phyloP scores from a whole-genome alignment of 2,329 filamentous ascomycete genomes.

The Sporothrix variecibatus region DNA sequence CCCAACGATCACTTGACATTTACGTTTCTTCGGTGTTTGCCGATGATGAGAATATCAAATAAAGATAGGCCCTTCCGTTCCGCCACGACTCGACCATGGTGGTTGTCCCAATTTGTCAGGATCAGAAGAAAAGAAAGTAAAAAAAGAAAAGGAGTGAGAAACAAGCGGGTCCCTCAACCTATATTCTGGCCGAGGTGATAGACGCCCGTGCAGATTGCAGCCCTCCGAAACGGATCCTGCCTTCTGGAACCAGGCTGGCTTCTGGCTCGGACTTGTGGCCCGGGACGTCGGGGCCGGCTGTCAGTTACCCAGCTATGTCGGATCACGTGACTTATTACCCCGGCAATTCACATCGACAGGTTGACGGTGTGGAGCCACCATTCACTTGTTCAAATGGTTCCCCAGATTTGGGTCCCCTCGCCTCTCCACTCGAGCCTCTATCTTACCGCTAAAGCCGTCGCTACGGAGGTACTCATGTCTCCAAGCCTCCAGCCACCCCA shows the following conservation, averaged over 20 bases:
- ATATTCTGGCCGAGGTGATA: background rate
- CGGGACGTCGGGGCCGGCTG: constrained; percentile 8
- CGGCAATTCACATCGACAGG: constrained; percentile 12
- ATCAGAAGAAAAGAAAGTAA: background rate
- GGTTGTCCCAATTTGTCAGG: background rate
- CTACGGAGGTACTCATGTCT: background rate
- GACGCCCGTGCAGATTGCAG: background rate
- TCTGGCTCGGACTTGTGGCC: background rate
- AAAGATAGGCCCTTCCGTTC: background rate
- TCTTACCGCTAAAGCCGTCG: background rate
- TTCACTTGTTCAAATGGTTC: background rate
- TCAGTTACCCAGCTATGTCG: background rate
- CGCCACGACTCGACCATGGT: too few species aligned
- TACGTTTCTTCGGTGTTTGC: background rate
- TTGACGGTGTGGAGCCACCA: background rate
- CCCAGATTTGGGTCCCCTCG: background rate
- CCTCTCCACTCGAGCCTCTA: background rate
- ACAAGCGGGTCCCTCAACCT: background rate
- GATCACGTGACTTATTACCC: constrained; percentile 25
- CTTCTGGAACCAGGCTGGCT: background rate
- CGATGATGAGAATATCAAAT: constrained; percentile 14
- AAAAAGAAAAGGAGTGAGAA: background rate
- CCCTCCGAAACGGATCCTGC: background rate
- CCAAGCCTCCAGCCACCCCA: background rate
- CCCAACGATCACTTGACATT: background rate